These are phyloP conservation scores for Jacaranda copaia DNA, from an alignment of 257 asterid genomes.

Conservation along the genomic window DNA sequence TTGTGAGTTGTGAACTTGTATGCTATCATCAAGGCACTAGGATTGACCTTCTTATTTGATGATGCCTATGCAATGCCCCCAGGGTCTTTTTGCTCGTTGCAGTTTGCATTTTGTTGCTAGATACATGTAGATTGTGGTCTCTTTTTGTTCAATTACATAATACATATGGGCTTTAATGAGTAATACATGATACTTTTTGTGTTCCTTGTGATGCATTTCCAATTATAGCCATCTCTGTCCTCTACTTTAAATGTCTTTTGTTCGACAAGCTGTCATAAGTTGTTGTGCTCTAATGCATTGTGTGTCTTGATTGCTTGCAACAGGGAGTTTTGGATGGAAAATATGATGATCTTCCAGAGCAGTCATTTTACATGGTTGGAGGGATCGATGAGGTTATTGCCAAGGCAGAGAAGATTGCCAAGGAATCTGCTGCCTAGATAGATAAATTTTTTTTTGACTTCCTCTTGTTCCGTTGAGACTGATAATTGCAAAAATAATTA, in stretches of 20 bases:
- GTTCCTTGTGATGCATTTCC: background rate
- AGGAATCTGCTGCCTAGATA: conserved; percentile 64
- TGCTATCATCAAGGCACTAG: background rate
- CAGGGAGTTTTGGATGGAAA: conserved; percentile 94
- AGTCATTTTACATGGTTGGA: conserved; percentile 94
- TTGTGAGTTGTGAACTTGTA: background rate
- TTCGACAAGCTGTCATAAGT: background rate
- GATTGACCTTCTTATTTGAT: background rate
- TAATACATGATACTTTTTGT: background rate
- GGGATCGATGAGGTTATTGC: conserved; percentile 86
- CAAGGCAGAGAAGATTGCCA: conserved; percentile 77
- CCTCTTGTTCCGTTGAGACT: conserved; percentile 30
- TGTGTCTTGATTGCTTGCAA: conserved; percentile 25
- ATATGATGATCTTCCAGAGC: conserved; percentile 87
- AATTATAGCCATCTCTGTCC: background rate
- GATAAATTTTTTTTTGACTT: conserved; percentile 13
- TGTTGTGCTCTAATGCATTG: background rate
- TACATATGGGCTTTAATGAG: background rate
- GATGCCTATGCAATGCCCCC: background rate
- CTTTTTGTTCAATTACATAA: background rate
- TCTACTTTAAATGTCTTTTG: conserved; percentile 1
- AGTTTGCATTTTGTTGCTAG: too few relatives aligned
- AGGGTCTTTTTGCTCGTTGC: background rate
- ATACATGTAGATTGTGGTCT: background rate
- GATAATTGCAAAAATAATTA: conserved; percentile 69